These are phyloP conservation scores for Decorospora gaudefroyi DNA, from an alignment of 2,329 filamentous ascomycete species.

Conservation along the genomic window DNA sequence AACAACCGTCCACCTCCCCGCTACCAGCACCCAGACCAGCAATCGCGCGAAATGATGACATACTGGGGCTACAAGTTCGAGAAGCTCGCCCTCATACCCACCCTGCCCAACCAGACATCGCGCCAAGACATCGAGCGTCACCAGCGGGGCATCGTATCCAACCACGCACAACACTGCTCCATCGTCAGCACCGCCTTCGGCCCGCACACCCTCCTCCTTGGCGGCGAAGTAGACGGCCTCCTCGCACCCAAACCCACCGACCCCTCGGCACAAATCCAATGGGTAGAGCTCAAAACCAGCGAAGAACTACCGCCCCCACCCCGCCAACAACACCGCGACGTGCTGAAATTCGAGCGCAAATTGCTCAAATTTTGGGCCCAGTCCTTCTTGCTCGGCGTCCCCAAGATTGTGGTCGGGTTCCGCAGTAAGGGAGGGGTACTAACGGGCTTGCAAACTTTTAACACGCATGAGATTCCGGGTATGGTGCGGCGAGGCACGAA, in stretches of 20 bases:
- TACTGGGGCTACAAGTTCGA: conserved; percentile 99
- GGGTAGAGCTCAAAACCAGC: conserved; percentile 95
- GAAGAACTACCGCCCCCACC: conserved; percentile 60
- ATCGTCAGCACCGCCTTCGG: conserved; percentile 89
- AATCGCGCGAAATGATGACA: conserved; percentile 79
- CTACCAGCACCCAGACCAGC: conserved; percentile 55
- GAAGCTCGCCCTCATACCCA: conserved; percentile 74
- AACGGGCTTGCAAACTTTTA: conserved; percentile 72
- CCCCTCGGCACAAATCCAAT: conserved; percentile 65
- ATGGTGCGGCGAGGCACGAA: conserved; percentile 70
- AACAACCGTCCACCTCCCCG: conserved; percentile 28
- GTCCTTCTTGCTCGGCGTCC: conserved; percentile 90
- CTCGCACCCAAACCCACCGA: conserved; percentile 28
- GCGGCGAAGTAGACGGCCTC: conserved; percentile 89
- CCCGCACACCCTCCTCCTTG: conserved; percentile 72
- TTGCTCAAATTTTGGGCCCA: conserved; percentile 97
- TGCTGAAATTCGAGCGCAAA: conserved; percentile 81
- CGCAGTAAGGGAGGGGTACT: conserved; percentile 74
- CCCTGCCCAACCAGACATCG: conserved; percentile 76
- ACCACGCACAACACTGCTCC: conserved; percentile 94
- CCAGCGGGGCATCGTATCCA: conserved; percentile 74
- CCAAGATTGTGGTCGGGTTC: conserved; percentile 89
- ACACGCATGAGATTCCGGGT: conserved; percentile 77
- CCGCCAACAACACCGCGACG: conserved; percentile 64
- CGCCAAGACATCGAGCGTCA: conserved; percentile 80